Evolutionary conservation across 208 protist genomes (phyloP), one percentile per base, ranked within the genome.

Genomic region (Herpetomonas samuelpessoai): DNA sequence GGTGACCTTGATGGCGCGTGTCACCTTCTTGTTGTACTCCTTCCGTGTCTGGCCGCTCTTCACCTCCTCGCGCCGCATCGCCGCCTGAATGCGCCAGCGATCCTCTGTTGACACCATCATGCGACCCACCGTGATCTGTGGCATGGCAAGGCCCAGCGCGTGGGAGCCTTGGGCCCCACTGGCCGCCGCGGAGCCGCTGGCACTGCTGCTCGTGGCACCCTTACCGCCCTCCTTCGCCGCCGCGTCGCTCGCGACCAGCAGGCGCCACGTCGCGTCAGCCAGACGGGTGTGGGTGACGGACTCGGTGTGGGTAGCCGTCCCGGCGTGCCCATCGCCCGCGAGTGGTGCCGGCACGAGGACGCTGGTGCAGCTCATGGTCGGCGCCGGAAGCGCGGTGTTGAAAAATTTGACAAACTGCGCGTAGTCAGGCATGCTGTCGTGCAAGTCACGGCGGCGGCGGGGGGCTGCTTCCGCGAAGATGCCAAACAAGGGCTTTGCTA

Each of bases 1-100:
- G 16, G 85, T 90, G 3, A 76, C 59, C 31, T 83, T 89, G 45
- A 87, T 80, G 22, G 83, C 79, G 35, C 88, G 84, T 6, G 88
- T 91, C n/a, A 92, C 86, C 65, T 91, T 89, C 60, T 91, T 92
- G 72, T 92, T 92, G 82, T 92, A 92, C 62, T 95, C 85, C 62
- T 86, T 90, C 30, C 85, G 73, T 4, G 69, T 71, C 31, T 75
- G 74, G 19, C 83, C 86, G 3, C 62, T 77, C 55, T 86, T 83
- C 12, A 78, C 77, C 70, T 92, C 88, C 68, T 95, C 88, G 16
- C 83, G 79, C 16, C 86, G 88, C 81, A 95, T 89, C 41, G 83
- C 68, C 21, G 78, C 86, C 62, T 95, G 88, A 55, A 95, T 88
- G 25, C 82, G 74, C 86, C 88, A 95, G 24, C 83, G 76, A 50